Evolutionary conservation across 2,329 filamentous ascomycete species (phyloP).

Genomic region (Penicillium sp.): DNA sequence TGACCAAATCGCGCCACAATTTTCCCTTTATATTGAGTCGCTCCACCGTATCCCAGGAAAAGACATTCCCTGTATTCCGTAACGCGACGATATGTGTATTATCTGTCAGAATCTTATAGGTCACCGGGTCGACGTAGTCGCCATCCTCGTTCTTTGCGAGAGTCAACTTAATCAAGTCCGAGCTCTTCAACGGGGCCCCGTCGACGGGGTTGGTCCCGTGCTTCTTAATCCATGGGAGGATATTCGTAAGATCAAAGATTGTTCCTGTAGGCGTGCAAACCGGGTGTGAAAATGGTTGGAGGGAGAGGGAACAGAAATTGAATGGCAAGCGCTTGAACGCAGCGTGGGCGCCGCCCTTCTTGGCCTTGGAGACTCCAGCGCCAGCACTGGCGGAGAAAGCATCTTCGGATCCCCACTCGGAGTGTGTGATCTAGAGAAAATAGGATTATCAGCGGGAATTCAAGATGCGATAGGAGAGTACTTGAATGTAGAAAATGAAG

Average conservation of each 20-base stretch:
- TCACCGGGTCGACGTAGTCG: slow-evolving; percentile 91
- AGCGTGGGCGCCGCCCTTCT: slow-evolving; percentile 46
- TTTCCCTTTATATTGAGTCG: slow-evolving; percentile 93
- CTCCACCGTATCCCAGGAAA: slow-evolving; percentile 91
- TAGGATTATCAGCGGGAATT: slow-evolving; percentile 14
- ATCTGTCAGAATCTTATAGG: slow-evolving; percentile 94
- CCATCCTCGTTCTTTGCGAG: slow-evolving; percentile 85
- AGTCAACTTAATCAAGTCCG: slow-evolving; percentile 80
- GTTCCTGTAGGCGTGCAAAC: slow-evolving; percentile 82
- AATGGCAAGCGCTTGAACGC: slow-evolving; percentile 85
- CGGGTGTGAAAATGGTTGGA: slow-evolving; percentile 89
- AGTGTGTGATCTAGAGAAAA: slow-evolving; percentile 71
- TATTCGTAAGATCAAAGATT: slow-evolving; percentile 92
- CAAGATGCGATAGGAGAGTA: slow-evolving; percentile 8
- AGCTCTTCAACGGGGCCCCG: slow-evolving; percentile 65
- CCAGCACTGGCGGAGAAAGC: slow-evolving; percentile 74
- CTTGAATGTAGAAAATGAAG: not conserved
- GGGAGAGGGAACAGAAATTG: slow-evolving; percentile 93
- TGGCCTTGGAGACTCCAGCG: slow-evolving; percentile 52
- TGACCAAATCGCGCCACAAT: slow-evolving; percentile 85
- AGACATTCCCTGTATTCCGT: slow-evolving; percentile 81
- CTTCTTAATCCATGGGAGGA: slow-evolving; percentile 86
- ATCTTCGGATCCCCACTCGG: slow-evolving; percentile 89
- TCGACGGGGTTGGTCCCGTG: slow-evolving; percentile 86
- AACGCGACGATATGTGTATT: slow-evolving; percentile 95